A percentile compares a stretch with the other conserved stretches of the same genome.
Evolutionary conservation across 164 flowering plant genomes (phyloP).

Genomic region (Echeveria elegans): DNA sequence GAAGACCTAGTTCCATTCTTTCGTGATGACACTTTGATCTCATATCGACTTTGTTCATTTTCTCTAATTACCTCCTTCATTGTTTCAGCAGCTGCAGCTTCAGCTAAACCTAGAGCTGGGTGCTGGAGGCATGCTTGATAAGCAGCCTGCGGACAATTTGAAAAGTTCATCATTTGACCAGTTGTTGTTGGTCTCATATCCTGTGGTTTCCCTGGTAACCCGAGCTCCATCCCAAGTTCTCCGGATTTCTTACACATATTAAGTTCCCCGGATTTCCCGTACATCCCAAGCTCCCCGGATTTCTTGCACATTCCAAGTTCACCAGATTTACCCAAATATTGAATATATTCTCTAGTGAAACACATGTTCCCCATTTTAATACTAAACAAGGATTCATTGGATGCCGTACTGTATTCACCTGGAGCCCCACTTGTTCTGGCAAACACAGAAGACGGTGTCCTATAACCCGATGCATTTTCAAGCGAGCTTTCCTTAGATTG

Average conservation of each 20-base stretch:
- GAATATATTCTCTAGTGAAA: conserved; percentile 23
- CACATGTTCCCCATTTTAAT: conserved; percentile 46
- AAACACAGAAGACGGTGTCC: conserved; percentile 40
- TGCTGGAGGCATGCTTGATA: background rate
- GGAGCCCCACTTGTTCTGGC: conserved; percentile 18
- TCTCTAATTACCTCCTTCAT: conserved; percentile 30
- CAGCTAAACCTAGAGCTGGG: conserved; percentile 14
- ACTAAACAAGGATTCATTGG: conserved; percentile 52
- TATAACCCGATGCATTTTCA: conserved; percentile 6
- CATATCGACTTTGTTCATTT: conserved; percentile 13
- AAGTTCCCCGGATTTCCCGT: background rate
- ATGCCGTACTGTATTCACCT: conserved; percentile 43
- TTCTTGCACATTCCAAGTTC: conserved; percentile 4
- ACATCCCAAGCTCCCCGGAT: conserved; percentile 7
- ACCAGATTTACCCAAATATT: conserved; percentile 4
- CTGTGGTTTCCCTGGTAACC: background rate
- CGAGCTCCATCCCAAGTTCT: too few species aligned
- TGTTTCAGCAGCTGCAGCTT: conserved; percentile 23
- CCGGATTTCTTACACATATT: too few species aligned
- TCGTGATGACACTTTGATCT: conserved; percentile 5
- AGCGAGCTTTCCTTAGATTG: too few species aligned
- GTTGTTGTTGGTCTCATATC: conserved; percentile 8
- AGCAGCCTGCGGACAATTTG: background rate
- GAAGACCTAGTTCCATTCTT: background rate
- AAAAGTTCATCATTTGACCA: background rate